Evolutionary conservation across 495 filamentous ascomycete genomes (phyloP), one percentile per base, ranked within the genome.

Genomic region (Trichoderma asperelloides): DNA sequence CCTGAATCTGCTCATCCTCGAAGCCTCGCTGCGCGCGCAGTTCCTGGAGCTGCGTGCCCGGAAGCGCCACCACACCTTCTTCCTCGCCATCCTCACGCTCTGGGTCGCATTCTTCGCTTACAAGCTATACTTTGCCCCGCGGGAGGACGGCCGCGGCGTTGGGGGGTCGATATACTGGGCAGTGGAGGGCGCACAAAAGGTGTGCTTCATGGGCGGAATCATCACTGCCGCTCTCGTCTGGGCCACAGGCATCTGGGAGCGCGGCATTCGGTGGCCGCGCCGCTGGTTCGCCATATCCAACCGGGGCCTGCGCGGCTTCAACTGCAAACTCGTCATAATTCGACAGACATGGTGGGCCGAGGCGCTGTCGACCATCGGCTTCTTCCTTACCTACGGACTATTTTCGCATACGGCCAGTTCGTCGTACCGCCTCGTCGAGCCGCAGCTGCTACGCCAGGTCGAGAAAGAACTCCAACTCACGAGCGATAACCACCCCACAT

Each of bases 81-180:
- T 97, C 76, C 81, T 98, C 25, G 80, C 88, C 47, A 78, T 96
- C 16, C 87, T 98, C 3, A 80, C 83, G 4, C 70, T 86, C 37
- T 98, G 96, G 96, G 87, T 89, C 15, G 74, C 85, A 67, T 90
- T 89, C 74, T 98, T 97, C 75, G 82, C 84, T 65, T 96, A 96
- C 75, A 87, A 88, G 4, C 84, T 98, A 18, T 98, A 96, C 78
- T 81, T 96, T 66, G 89, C 90, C 40, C 93, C 92, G 12, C 88
- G 93, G 68, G 92, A 96, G 75, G 93, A 97, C 83, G 93, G 93
- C 69, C 85, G 82, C 68, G 92, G 93, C 40, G 86, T 96, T 7
- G 95, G 96, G 67, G 95, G 96, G 55, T 92, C 89, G 1, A 90
- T 96, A 62, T 98, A 98, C 82, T 97, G 94, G 92, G 87, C 95